A percentile compares a stretch with the other conserved stretches of the same genome.
phyloP scores from a whole-genome alignment of 2,329 filamentous ascomycete genomes.

The Ascochyta clinopodiicola region DNA sequence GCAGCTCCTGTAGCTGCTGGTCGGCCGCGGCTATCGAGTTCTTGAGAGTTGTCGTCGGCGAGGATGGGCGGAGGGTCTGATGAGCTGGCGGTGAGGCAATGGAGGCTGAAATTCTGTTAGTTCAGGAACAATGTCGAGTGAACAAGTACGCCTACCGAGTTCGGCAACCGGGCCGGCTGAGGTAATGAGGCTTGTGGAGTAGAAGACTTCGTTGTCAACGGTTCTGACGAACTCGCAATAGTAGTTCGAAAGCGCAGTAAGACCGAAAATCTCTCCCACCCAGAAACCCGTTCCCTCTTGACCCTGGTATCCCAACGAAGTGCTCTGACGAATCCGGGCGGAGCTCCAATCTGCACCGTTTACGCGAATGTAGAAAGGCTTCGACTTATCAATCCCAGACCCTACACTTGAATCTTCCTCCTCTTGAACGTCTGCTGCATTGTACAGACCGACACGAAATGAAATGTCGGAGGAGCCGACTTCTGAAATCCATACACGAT shows the following conservation, averaged over 20 bases:
- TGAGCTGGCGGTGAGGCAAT: conserved; percentile 58
- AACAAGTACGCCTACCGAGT: conserved; percentile 54
- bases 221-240: conserved; percentile 78
- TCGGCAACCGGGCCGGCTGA: conserved; percentile 65
- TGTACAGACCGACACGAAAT: conserved; percentile 75
- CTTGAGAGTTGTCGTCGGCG: conserved; percentile 76
- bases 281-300: conserved; percentile 62
- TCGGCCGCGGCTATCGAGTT: conserved; percentile 78
- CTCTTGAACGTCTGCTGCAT: conserved; percentile 50
- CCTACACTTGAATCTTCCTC: conserved; percentile 47
- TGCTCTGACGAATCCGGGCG: conserved; percentile 68
- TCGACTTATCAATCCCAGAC: conserved; percentile 68
- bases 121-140: background rate
- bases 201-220: conserved; percentile 69
- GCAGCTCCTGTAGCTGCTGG: conserved; percentile 72
- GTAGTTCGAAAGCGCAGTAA: conserved; percentile 77
- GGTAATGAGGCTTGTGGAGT: conserved; percentile 75
- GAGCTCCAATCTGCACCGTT: conserved; percentile 83
- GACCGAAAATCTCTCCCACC: conserved; percentile 72
- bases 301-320: conserved; percentile 54
- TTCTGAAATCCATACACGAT: conserved; percentile 82
- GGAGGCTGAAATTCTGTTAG: conserved; percentile 32
- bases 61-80: conserved; percentile 73
- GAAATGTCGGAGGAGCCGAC: conserved; percentile 78
- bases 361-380: conserved; percentile 79